A percentile compares a stretch with the other conserved stretches of the same genome.
Evolutionary conservation across 495 filamentous ascomycete species (phyloP).

Genomic region (Peziza echinospora): DNA sequence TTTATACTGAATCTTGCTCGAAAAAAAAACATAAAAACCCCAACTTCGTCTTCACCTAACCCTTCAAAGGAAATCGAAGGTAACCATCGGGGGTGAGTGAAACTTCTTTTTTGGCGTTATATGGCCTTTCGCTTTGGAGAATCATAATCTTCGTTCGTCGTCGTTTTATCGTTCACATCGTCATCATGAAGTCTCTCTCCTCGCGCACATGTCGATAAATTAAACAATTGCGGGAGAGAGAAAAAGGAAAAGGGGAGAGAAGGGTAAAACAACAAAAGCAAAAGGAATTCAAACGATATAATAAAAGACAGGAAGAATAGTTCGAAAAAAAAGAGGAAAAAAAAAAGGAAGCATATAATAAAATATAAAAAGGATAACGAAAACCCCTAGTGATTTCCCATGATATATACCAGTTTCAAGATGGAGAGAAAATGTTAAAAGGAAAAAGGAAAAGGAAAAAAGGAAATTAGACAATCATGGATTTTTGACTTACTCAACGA

Average conservation of each 20-base stretch:
- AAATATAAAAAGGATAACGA: neutral
- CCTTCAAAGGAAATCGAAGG: too few species aligned
- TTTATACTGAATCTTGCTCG: too few species aligned
- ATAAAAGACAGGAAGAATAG: too few species aligned
- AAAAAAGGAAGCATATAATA: neutral
- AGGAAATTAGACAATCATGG: neutral
- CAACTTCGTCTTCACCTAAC: too few species aligned
- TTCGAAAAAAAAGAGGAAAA: neutral
- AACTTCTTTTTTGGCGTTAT: too few species aligned
- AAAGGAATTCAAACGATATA: neutral
- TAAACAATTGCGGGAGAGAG: neutral
- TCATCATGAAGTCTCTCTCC: neutral
- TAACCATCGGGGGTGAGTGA: too few species aligned
- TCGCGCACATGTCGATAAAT: too few species aligned
- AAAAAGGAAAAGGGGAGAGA: neutral
- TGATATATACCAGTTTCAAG: neutral
- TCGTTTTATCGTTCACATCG: neutral
- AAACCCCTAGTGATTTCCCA: neutral
- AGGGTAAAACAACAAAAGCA: neutral
- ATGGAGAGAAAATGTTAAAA: neutral
- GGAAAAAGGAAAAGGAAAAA: neutral
- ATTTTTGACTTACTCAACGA: slow-evolving; percentile 17
- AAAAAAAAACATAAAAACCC: too few species aligned
- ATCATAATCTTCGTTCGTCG: neutral
- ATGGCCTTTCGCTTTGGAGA: too few species aligned